Conservation (phyloP, 257 asterid species). For the Solanum medicagineum region DNA sequence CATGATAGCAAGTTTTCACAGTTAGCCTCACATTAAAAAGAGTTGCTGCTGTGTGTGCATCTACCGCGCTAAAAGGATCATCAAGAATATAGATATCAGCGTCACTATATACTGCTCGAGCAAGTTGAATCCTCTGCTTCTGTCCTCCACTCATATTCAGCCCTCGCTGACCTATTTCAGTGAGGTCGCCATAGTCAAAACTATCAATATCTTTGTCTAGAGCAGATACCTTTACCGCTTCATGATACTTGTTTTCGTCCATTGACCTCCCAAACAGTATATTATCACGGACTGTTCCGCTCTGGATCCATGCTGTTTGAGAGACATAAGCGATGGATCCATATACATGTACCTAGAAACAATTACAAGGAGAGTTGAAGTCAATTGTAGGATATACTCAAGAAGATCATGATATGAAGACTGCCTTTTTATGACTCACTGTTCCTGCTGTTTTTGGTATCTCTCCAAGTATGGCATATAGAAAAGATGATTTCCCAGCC, state of each 20-base stretch:
- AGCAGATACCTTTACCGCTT: conserved; percentile 46
- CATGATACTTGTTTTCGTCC: conserved; percentile 37
- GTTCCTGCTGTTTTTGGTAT: conserved; percentile 52
- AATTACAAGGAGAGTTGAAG: background rate
- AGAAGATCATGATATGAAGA: background rate
- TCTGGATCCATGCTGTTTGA: conserved; percentile 72
- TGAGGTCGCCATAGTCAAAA: conserved; percentile 57
- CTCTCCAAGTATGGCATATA: conserved; percentile 59
- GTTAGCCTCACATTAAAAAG: conserved; percentile 48
- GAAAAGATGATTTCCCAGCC: conserved; percentile 62
- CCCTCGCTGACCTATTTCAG: conserved; percentile 86
- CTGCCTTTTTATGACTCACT: conserved; percentile 19
- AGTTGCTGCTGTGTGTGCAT: conserved; percentile 68
- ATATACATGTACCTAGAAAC: conserved; percentile 32
- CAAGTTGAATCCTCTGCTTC: conserved; percentile 76
- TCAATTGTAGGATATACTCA: background rate
- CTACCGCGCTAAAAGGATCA: conserved; percentile 88
- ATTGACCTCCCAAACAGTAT: conserved; percentile 62
- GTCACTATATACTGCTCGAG: conserved; percentile 67
- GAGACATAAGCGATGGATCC: conserved; percentile 78
- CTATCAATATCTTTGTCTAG: conserved; percentile 60
- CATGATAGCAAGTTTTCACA: background rate
- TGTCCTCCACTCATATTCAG: conserved; percentile 84
- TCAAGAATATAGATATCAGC: conserved; percentile 69
- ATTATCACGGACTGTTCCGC: conserved; percentile 67